Conservation (phyloP, 2,329 filamentous ascomycete genomes). For the Cladosporium oxysporum region DNA sequence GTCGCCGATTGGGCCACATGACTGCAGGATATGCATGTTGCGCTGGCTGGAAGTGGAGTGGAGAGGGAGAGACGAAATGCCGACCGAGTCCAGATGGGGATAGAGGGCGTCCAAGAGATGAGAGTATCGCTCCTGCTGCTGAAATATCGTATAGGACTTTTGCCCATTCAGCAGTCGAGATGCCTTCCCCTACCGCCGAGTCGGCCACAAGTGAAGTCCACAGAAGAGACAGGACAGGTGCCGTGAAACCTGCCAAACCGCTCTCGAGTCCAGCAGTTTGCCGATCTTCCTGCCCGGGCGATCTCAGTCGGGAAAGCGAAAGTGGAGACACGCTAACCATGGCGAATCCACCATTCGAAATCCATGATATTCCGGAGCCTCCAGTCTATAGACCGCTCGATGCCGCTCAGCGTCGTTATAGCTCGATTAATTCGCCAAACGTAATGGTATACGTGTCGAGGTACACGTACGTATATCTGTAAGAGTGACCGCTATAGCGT, state of each 20-base stretch:
- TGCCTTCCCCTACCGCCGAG: too few relatives aligned
- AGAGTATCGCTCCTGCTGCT: not conserved
- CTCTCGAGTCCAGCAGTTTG: not conserved
- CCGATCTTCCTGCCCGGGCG: not conserved
- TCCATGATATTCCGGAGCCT: too few relatives aligned
- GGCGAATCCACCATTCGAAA: not conserved
- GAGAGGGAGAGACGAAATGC: not conserved
- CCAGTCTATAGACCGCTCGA: too few relatives aligned
- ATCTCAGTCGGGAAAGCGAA: not conserved
- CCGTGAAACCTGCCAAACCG: conserved; percentile 8
- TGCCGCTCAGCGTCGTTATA: too few relatives aligned
- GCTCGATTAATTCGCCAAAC: too few relatives aligned
- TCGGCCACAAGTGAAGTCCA: not conserved
- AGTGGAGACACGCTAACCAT: not conserved
- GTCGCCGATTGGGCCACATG: conserved; percentile 13
- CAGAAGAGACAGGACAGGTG: not conserved
- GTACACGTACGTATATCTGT: too few relatives aligned
- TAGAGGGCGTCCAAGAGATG: not conserved
- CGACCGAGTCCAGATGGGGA: not conserved
- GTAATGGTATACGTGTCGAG: too few relatives aligned
- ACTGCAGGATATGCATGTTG: conserved; percentile 17
- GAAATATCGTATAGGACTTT: too few relatives aligned
- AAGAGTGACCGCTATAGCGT: too few relatives aligned
- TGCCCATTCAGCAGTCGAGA: too few relatives aligned
- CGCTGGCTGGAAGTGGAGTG: conserved; percentile 15